Percentiles rank a stretch among this genome's conserved stretches.
Evolutionary conservation across 805 yeast species (phyloP).

Genomic region (Schizosaccharomyces osmophilus): DNA sequence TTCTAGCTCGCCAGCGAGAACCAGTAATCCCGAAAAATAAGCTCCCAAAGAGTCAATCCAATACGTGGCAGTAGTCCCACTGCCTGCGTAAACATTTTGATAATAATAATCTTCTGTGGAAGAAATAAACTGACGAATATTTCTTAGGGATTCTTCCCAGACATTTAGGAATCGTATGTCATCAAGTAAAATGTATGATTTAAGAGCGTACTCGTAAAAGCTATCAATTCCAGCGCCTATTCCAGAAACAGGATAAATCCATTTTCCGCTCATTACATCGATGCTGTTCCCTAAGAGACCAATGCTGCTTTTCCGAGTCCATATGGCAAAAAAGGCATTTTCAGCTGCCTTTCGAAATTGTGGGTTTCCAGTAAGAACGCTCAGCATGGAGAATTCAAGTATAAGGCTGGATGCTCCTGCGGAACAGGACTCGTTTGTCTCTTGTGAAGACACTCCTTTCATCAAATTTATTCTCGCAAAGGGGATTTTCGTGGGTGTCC

Average conservation of each 20-base stretch:
- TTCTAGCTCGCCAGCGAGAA: constrained; percentile 44
- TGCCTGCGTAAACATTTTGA: constrained; percentile 28
- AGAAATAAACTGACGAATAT: constrained; percentile 28
- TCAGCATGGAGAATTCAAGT: constrained; percentile 54
- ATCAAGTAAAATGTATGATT: constrained; percentile 48
- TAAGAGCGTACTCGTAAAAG: constrained; percentile 68
- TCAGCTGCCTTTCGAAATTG: constrained; percentile 40
- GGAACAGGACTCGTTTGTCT: constrained; percentile 42
- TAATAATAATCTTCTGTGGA: constrained; percentile 26
- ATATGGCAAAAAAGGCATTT: constrained; percentile 38
- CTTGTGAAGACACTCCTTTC: constrained; percentile 20
- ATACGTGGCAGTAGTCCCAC: constrained; percentile 25
- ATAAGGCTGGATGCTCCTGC: constrained; percentile 74
- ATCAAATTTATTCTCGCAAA: constrained; percentile 52
- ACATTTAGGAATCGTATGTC: constrained; percentile 26
- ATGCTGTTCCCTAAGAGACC: constrained; percentile 50
- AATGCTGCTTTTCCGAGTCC: constrained; percentile 33
- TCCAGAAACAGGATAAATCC: constrained; percentile 43
- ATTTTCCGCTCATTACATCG: constrained; percentile 29
- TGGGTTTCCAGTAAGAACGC: constrained; percentile 49
- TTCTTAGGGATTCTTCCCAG: constrained; percentile 34
- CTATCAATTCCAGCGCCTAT: constrained; percentile 84
- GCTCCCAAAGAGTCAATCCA: constrained; percentile 82
- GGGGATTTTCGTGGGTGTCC: constrained; percentile 39
- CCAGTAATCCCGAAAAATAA: constrained; percentile 71